phyloP scores from a whole-genome alignment of 202 grass and related monocot species.

The Hordeum pubiflorum region DNA sequence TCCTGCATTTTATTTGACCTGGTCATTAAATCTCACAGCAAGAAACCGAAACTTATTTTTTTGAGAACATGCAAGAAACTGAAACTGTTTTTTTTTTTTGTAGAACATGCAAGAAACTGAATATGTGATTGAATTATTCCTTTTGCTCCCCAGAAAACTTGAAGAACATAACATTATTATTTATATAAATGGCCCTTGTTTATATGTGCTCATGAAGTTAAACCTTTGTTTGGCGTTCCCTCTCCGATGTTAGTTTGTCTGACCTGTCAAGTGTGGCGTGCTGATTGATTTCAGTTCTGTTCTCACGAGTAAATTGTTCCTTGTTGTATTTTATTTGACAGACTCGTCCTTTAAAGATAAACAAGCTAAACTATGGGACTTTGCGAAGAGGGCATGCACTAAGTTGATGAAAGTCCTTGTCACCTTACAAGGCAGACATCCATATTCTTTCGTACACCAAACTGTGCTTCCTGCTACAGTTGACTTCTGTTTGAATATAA shows the following conservation, averaged over 20 bases:
- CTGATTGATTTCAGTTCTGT: neutral
- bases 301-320: neutral
- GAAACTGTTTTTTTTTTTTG: neutral
- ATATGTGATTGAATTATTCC: neutral
- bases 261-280: neutral
- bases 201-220: constrained; percentile 2
- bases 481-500: constrained; percentile 85
- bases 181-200: neutral
- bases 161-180: neutral
- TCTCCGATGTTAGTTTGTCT: constrained; percentile 13
- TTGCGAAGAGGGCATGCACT: constrained; percentile 73
- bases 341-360: constrained; percentile 72
- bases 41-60: neutral
- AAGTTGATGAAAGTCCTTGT: constrained; percentile 92
- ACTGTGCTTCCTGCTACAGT: constrained; percentile 55
- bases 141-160: constrained; percentile 4
- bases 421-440: constrained; percentile 69
- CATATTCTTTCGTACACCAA: constrained; percentile 87
- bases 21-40: neutral
- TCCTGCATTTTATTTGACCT: neutral
- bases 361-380: constrained; percentile 74
- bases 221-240: neutral
- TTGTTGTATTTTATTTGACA: constrained; percentile 32
- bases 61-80: neutral
- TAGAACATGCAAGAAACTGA: neutral